Evolutionary conservation across 345 rosid genomes (phyloP).

Genomic region (Linum trigynum): DNA sequence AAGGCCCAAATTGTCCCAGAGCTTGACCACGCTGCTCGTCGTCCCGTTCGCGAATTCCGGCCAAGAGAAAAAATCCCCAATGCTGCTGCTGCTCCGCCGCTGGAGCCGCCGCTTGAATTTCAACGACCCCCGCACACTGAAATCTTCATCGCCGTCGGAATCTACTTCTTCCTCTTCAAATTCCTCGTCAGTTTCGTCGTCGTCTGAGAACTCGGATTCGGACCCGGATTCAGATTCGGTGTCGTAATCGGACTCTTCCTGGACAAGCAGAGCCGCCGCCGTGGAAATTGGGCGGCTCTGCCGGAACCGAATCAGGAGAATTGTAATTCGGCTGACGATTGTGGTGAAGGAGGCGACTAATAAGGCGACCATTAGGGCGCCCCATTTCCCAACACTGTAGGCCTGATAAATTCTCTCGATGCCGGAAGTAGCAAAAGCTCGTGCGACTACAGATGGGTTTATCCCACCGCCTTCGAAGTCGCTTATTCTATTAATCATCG

Average conservation of each 20-base stretch:
- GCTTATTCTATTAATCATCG: slow-evolving; percentile 46
- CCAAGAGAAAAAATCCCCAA: slow-evolving; percentile 34
- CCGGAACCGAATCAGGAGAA: slow-evolving; percentile 29
- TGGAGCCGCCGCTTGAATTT: slow-evolving; percentile 20
- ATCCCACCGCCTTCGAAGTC: slow-evolving; percentile 44
- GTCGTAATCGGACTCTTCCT: neutral
- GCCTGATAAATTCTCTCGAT: slow-evolving; percentile 22
- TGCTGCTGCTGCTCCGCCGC: slow-evolving; percentile 37
- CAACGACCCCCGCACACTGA: slow-evolving; percentile 36
- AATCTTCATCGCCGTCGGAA: slow-evolving; percentile 21
- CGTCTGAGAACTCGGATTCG: neutral
- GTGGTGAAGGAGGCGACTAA: slow-evolving; percentile 45
- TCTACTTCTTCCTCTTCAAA: slow-evolving; percentile 1
- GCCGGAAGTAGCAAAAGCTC: slow-evolving; percentile 3
- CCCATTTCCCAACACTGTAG: slow-evolving; percentile 55
- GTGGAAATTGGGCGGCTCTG: neutral
- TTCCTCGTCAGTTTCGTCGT: slow-evolving; percentile 16
- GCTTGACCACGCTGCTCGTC: slow-evolving; percentile 46
- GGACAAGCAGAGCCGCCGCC: neutral
- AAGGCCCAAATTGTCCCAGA: slow-evolving; percentile 44
- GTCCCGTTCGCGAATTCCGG: slow-evolving; percentile 35
- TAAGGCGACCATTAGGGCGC: slow-evolving; percentile 50
- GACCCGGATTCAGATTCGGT: neutral
- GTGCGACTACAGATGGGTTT: slow-evolving; percentile 5
- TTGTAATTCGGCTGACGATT: slow-evolving; percentile 33